phyloP scores from a whole-genome alignment of 78 protist species.

The Planoprotostelium fungivorum region DNA sequence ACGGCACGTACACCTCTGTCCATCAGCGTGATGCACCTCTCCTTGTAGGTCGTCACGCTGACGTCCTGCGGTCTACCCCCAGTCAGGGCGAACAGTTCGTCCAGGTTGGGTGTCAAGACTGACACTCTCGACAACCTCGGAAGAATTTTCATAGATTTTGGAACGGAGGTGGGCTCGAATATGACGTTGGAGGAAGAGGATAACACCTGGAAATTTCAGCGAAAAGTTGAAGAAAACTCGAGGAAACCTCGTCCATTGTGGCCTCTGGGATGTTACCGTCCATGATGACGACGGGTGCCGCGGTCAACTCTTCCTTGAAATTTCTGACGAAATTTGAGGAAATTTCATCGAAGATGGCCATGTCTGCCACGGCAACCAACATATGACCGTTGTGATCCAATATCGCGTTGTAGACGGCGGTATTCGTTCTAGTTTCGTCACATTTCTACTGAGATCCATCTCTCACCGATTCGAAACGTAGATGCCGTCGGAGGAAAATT shows the following conservation, averaged over 20 bases:
- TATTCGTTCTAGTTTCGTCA: background rate
- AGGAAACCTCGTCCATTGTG: constrained; percentile 17
- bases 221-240: background rate
- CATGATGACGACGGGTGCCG: constrained; percentile 14
- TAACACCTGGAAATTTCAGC: background rate
- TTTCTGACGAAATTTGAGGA: constrained; percentile 3
- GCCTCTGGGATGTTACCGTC: constrained; percentile 54
- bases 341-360: constrained; percentile 45
- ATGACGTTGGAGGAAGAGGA: background rate
- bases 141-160: background rate
- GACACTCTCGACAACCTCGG: background rate
- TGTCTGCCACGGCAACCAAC: constrained; percentile 43
- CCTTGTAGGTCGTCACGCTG: background rate
- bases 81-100: background rate
- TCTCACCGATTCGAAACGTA: background rate
- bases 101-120: background rate
- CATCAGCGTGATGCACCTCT: background rate
- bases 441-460: background rate
- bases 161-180: background rate
- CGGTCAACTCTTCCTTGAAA: background rate
- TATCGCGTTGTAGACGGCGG: constrained; percentile 63
- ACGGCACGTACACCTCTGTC: background rate
- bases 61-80: too few relatives aligned
- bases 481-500: background rate
- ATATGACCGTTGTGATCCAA: constrained; percentile 39